A percentile compares a stretch with the other conserved stretches of the same genome.
phyloP scores from a whole-genome alignment of 352 stramenopile species.

The Pythium utonaiense region DNA sequence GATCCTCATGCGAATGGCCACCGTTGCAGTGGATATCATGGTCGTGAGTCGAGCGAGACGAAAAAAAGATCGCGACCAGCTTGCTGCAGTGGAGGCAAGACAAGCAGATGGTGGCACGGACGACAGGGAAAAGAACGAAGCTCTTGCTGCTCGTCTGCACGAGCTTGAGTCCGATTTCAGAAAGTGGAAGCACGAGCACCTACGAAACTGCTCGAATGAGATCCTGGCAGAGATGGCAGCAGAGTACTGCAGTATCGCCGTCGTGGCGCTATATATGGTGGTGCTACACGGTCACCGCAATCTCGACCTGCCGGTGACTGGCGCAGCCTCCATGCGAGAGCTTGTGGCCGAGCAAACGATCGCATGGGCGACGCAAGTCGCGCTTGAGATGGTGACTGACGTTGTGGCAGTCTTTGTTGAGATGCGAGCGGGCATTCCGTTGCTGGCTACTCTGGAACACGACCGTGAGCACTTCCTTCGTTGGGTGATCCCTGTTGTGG shows the following conservation, averaged over 20 bases:
- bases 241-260: slow-evolving; percentile 17
- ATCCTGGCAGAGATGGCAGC: slow-evolving; percentile 10
- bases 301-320: background rate
- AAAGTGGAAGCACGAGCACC: slow-evolving; percentile 3
- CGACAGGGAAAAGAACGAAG: no score
- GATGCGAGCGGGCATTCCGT: slow-evolving; percentile 6
- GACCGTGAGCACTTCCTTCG: slow-evolving; percentile 6
- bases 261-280: slow-evolving; percentile 6
- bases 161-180: background rate
- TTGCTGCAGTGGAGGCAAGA: background rate
- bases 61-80: background rate
- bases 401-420: background rate
- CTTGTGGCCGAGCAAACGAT: background rate
- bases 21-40: slow-evolving; percentile 2
- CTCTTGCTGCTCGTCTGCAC: background rate
- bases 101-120: background rate
- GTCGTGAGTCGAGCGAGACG: background rate
- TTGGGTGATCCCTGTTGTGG: slow-evolving; percentile 1
- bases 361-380: slow-evolving; percentile 1
- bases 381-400: slow-evolving; percentile 13
- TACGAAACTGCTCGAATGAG: slow-evolving; percentile 9
- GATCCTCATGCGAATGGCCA: slow-evolving; percentile 1
- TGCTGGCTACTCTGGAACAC: background rate
- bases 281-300: slow-evolving; percentile 3
- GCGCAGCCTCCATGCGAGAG: background rate